Conservation (phyloP, 305 asterid genomes). For the Fraxinus angustifolia region DNA sequence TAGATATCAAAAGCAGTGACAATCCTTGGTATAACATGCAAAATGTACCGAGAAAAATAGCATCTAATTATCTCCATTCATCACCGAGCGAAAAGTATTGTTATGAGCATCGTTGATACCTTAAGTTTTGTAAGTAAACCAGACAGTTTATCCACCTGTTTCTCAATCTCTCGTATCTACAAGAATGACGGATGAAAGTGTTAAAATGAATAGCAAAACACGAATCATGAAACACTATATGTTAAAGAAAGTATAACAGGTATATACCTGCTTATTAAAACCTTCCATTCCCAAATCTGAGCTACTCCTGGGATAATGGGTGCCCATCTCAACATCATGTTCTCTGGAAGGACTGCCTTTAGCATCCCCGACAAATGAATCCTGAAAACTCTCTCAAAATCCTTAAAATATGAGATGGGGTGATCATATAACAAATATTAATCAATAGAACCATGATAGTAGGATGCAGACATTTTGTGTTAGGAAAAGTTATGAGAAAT, state of each 20-base stretch:
- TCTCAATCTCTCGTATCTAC: too few relatives aligned
- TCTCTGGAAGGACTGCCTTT: constrained; percentile 42
- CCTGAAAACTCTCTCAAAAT: constrained; percentile 36
- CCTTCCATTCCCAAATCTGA: constrained; percentile 68
- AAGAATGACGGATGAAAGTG: background rate
- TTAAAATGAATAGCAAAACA: background rate
- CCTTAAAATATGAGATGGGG: constrained; percentile 1
- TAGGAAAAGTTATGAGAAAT: too few relatives aligned
- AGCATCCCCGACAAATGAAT: constrained; percentile 53
- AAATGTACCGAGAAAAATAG: background rate
- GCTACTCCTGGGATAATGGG: constrained; percentile 45
- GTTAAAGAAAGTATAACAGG: background rate
- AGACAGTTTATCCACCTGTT: too few relatives aligned
- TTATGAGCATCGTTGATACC: too few relatives aligned
- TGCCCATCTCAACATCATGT: constrained; percentile 74
- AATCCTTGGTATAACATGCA: too few relatives aligned
- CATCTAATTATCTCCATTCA: too few relatives aligned
- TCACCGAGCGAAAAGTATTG: too few relatives aligned
- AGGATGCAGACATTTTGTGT: too few relatives aligned
- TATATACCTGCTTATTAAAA: constrained; percentile 65
- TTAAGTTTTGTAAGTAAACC: too few relatives aligned
- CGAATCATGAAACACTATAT: background rate
- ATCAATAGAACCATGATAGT: background rate
- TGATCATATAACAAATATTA: background rate
- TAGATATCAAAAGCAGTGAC: too few relatives aligned